Conservation (phyloP, 108 stramenopile species). For the Nitzschia sp. region DNA sequence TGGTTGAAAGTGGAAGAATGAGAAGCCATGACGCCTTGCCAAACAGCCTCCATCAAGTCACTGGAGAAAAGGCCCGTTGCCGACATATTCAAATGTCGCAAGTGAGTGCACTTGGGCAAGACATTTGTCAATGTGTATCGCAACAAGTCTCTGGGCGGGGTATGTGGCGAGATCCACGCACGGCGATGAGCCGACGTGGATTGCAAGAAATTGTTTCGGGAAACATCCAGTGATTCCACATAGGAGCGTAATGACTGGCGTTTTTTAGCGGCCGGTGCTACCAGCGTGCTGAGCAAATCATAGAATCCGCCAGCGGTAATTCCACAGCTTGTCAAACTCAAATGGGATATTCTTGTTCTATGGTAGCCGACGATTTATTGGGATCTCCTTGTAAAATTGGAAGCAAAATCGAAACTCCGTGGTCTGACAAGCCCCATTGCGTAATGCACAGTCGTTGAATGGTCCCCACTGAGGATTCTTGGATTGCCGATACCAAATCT, state of each 20-base stretch:
- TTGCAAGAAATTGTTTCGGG: neutral
- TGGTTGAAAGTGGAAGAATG: neutral
- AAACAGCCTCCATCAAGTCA: neutral
- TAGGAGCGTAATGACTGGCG: too few species aligned
- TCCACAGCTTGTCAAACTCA: neutral
- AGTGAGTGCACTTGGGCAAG: neutral
- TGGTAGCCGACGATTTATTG: too few species aligned
- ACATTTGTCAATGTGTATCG: neutral
- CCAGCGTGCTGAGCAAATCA: too few species aligned
- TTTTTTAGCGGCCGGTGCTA: too few species aligned
- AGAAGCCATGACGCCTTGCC: neutral
- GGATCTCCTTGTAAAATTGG: neutral
- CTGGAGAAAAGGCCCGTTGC: neutral
- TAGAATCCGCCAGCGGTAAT: conserved; percentile 3
- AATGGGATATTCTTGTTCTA: neutral
- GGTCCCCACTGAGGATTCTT: neutral
- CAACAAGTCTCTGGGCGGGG: neutral
- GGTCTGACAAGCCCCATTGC: neutral
- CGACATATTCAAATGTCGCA: conserved; percentile 3
- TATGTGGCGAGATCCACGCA: neutral
- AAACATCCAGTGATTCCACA: neutral
- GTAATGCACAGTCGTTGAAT: neutral
- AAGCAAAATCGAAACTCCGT: neutral
- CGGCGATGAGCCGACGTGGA: neutral
- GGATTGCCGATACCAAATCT: neutral